phyloP scores from a whole-genome alignment of 345 rosid genomes.

The Moringa oleifera region DNA sequence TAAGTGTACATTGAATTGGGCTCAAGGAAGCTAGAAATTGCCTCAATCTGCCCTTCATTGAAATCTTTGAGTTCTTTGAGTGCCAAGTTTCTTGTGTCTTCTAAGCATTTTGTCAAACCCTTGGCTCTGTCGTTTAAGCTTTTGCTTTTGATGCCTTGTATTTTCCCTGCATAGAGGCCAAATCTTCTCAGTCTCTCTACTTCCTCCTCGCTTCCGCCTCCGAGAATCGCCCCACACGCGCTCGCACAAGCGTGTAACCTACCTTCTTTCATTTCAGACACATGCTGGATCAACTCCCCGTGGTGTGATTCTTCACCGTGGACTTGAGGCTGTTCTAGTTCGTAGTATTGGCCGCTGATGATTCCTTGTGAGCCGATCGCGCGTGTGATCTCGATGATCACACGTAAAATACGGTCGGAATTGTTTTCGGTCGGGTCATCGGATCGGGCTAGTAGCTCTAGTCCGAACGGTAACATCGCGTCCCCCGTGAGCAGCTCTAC shows the following conservation, averaged over 20 bases:
- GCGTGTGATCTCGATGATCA: slow-evolving; percentile 42
- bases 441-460: slow-evolving; percentile 36
- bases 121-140: neutral
- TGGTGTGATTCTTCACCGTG: neutral
- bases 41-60: slow-evolving; percentile 20
- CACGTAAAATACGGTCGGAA: slow-evolving; percentile 35
- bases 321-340: slow-evolving; percentile 1
- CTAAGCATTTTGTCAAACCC: slow-evolving; percentile 7
- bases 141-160: slow-evolving; percentile 22
- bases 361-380: slow-evolving; percentile 43
- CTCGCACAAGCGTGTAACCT: slow-evolving; percentile 43
- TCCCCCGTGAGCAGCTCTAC: slow-evolving; percentile 42
- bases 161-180: slow-evolving; percentile 41
- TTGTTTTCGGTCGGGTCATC: slow-evolving; percentile 14
- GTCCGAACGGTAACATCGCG: slow-evolving; percentile 39
- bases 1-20: neutral
- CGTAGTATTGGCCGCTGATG: slow-evolving; percentile 32
- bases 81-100: slow-evolving; percentile 25
- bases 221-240: slow-evolving; percentile 60
- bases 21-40: slow-evolving; percentile 20
- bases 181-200: slow-evolving; percentile 42
- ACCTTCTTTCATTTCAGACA: slow-evolving; percentile 42
- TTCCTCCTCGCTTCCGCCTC: slow-evolving; percentile 55
- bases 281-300: slow-evolving; percentile 3
- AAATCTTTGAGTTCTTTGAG: slow-evolving; percentile 28